Percentiles rank a stretch among this genome's conserved stretches.
Evolutionary conservation across 371 early-diverging fungal species (phyloP).

Genomic region (Mucor indicus): DNA sequence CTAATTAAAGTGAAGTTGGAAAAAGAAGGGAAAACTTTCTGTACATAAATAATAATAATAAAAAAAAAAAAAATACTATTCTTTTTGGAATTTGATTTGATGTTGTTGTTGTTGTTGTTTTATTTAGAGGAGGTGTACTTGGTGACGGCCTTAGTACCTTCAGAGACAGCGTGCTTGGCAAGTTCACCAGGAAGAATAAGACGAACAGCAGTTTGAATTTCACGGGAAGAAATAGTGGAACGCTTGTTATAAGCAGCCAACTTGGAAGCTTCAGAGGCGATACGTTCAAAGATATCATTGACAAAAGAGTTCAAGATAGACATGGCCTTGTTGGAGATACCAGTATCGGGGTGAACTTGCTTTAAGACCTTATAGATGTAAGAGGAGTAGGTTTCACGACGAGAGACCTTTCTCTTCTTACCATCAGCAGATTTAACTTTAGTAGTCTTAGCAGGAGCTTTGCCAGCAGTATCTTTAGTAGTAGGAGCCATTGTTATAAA

Average conservation of each 20-base stretch:
- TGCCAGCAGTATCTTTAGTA: conserved; percentile 1
- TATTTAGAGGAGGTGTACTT: conserved; percentile 89
- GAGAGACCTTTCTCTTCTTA: conserved; percentile 58
- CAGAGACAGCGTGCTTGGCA: conserved; percentile 96
- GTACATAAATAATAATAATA: no score
- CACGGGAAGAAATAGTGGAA: conserved; percentile 92
- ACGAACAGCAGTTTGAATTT: conserved; percentile 93
- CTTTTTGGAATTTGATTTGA: no score
- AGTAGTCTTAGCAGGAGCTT: conserved; percentile 8
- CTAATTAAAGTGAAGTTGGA: no score
- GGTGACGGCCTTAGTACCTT: conserved; percentile 97
- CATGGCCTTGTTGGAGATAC: conserved; percentile 98
- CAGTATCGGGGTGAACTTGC: conserved; percentile 96
- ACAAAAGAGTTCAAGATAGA: conserved; percentile 97
- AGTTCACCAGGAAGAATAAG: conserved; percentile 94
- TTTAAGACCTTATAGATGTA: conserved; percentile 96
- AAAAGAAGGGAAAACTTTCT: no score
- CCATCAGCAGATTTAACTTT: neutral
- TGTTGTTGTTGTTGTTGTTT: conserved; percentile 16
- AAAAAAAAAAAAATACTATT: no score
- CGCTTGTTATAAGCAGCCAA: conserved; percentile 93
- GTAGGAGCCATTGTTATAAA: conserved; percentile 2
- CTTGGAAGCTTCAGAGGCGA: conserved; percentile 86
- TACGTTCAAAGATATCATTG: conserved; percentile 95
- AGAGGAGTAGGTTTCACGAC: conserved; percentile 89